Evolutionary conservation across 2,329 filamentous ascomycete species (phyloP), one percentile per base, ranked within the genome.

Genomic region (Fusarium devonianum): DNA sequence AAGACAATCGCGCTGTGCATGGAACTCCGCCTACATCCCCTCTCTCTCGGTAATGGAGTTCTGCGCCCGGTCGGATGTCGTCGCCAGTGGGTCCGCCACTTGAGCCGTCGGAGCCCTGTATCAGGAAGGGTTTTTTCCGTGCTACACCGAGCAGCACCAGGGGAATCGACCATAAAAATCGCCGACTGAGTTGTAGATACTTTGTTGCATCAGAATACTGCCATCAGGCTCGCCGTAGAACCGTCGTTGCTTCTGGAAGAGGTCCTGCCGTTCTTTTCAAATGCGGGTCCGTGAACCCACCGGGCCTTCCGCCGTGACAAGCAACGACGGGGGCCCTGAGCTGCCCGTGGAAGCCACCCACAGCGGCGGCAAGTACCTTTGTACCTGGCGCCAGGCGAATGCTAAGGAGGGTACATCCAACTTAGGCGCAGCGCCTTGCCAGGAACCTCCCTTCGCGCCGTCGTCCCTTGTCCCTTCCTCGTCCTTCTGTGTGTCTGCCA

Each of bases 31-130:
- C n/a, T n/a, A n/a, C n/a, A n/a, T n/a, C n/a, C n/a, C n/a, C 51
- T 49, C 37, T 47, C 43, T 55, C 50, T 57, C 56, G 56, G 58
- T 63, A 65, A 57, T 65, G 63, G 57, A 49, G 51, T 54, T 54
- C 57, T 46, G 40, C 55, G 53, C 59, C 60, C 65, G 67, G 59
- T 61, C 67, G 66, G 66, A 67, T 70, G 67, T 69, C 64, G 67
- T 70, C 59, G 49, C 54, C 56, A 60, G 68, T 69, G 67, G 68
- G 60, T 66, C 64, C 65, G 53, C 58, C 53, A 64, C 56, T 59
- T 56, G 55, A 62, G 53, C 47, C 53, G 49, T 63, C 56, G 53
- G 52, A 47, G 59, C 52, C 50, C 49, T 59, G 63, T 59, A 61
- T 61, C 47, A 58, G 46, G 52, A 53, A 37, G 37, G 60, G 41